These are phyloP conservation scores for Apophysomyces ossiformis DNA, from an alignment of 371 early-diverging fungal genomes.

Conservation along the genomic window DNA sequence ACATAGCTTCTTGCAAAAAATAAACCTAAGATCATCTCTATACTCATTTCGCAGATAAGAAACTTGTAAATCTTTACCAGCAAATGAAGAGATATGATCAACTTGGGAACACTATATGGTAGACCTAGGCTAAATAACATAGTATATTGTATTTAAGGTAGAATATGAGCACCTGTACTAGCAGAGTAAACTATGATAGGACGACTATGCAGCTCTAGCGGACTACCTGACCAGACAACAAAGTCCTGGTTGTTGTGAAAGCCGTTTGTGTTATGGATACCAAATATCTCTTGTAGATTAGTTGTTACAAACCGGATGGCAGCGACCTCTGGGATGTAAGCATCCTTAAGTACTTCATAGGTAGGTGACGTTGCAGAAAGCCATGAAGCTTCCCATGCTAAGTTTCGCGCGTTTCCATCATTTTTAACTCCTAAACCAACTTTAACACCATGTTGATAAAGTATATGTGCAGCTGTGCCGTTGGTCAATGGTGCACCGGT, in stretches of 20 bases:
- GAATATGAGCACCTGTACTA: neutral
- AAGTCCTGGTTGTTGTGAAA: conserved; percentile 28
- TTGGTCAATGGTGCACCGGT: conserved; percentile 56
- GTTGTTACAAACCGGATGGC: conserved; percentile 73
- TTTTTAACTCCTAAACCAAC: conserved; percentile 60
- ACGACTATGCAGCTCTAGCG: conserved; percentile 53
- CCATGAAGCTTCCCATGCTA: conserved; percentile 81
- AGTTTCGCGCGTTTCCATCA: conserved; percentile 58
- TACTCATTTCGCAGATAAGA: no score
- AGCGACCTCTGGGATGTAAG: conserved; percentile 52
- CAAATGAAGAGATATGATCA: no score
- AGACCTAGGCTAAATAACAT: no score
- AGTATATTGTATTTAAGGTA: neutral
- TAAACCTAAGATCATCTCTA: no score
- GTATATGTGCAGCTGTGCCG: conserved; percentile 59
- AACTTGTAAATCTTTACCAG: no score
- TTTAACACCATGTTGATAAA: conserved; percentile 63
- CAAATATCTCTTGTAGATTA: conserved; percentile 64
- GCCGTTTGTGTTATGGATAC: conserved; percentile 23
- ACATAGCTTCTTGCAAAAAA: no score
- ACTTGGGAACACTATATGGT: no score
- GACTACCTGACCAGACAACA: conserved; percentile 52
- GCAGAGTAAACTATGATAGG: conserved; percentile 36
- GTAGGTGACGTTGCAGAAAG: conserved; percentile 39
- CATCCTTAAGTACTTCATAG: conserved; percentile 22